A percentile compares a stretch with the other conserved stretches of the same genome.
These are phyloP conservation scores for Neonectria faginata DNA, from an alignment of 2,329 filamentous ascomycete species.

Conservation along the genomic window DNA sequence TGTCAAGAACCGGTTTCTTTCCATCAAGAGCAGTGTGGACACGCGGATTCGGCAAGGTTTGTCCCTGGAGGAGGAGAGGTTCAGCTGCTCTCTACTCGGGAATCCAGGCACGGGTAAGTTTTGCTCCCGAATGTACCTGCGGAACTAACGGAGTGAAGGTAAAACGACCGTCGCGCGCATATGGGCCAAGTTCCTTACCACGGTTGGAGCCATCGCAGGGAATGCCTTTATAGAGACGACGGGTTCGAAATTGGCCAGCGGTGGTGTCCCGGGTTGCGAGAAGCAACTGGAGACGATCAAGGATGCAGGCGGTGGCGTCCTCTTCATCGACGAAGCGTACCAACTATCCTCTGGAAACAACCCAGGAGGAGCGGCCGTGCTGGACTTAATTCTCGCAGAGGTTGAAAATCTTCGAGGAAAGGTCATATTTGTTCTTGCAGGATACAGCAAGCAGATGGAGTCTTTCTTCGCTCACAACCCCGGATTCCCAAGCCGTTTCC, in stretches of 20 bases:
- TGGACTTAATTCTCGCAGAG: constrained; percentile 79
- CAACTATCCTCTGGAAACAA: constrained; percentile 73
- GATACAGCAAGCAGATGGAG: constrained; percentile 82
- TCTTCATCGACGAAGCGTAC: constrained; percentile 86
- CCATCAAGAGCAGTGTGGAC: constrained; percentile 73
- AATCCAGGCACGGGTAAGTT: constrained; percentile 78
- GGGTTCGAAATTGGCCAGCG: constrained; percentile 72
- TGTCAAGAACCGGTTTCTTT: constrained; percentile 73
- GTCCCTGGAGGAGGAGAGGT: constrained; percentile 67
- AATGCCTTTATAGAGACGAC: constrained; percentile 73
- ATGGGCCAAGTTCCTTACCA: constrained; percentile 74
- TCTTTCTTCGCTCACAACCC: constrained; percentile 80
- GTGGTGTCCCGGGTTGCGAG: constrained; percentile 69
- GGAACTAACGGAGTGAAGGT: constrained; percentile 40
- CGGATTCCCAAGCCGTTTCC: constrained; percentile 77
- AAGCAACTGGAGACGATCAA: constrained; percentile 62
- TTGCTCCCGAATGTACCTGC: not conserved
- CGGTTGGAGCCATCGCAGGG: constrained; percentile 72
- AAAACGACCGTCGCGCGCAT: constrained; percentile 82
- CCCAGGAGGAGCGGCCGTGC: constrained; percentile 67
- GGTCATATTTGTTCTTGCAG: constrained; percentile 78
- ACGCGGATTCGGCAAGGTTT: constrained; percentile 67
- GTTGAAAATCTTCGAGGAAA: constrained; percentile 78
- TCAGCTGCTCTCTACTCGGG: constrained; percentile 72
- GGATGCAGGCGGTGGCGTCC: constrained; percentile 71